phyloP scores from a whole-genome alignment of 75 land plant genomes.

The Cupressus sempervirens region DNA sequence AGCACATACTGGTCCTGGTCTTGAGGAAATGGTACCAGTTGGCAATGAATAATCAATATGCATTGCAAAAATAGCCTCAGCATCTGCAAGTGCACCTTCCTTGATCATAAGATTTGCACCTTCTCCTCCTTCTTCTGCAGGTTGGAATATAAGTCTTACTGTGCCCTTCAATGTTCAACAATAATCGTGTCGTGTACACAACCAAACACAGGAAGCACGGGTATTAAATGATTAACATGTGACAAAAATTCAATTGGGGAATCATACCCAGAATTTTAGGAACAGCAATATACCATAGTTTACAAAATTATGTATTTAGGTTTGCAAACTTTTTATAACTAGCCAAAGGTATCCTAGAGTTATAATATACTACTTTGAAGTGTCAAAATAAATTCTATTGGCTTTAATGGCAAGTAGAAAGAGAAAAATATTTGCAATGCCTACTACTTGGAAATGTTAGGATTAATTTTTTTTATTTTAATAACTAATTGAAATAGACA shows the following conservation, averaged over 20 bases:
- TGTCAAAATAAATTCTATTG: neutral
- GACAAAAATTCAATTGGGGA: neutral
- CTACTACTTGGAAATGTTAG: neutral
- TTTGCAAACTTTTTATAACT: neutral
- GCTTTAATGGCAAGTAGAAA: neutral
- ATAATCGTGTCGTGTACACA: neutral
- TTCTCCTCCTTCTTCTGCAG: slow-evolving; percentile 64
- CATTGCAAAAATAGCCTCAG: slow-evolving; percentile 60
- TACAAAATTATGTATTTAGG: neutral
- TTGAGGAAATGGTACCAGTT: slow-evolving; percentile 46
- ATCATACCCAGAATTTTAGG: neutral
- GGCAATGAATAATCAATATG: slow-evolving; percentile 41
- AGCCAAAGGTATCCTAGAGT: neutral
- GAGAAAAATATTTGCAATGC: neutral
- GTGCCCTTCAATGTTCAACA: slow-evolving; percentile 51
- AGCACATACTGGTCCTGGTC: slow-evolving; percentile 55
- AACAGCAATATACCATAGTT: neutral
- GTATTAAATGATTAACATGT: neutral
- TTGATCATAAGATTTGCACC: slow-evolving; percentile 63
- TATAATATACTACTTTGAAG: neutral
- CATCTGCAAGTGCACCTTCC: slow-evolving; percentile 58
- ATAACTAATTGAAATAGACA: neutral
- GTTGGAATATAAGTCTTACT: slow-evolving; percentile 79
- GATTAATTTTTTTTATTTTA: neutral
- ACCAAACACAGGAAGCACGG: neutral